phyloP scores from a whole-genome alignment of 306 rosid genomes.

The Quercus agrifolia region DNA sequence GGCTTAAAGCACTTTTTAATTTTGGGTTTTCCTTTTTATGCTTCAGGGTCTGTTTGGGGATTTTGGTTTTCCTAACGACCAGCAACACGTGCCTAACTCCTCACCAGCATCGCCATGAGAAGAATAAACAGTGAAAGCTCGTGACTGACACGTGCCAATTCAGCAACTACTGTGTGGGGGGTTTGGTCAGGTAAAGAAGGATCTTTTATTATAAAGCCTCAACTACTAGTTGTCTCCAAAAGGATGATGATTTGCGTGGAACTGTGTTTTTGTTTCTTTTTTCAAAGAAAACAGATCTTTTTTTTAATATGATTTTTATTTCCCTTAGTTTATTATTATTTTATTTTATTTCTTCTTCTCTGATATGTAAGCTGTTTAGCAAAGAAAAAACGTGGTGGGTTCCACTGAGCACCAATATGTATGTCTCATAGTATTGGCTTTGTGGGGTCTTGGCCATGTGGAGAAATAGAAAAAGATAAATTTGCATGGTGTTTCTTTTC shows the following conservation, averaged over 20 bases:
- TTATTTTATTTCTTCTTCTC: neutral
- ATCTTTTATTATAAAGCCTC: neutral
- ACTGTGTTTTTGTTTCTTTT: constrained; percentile 40
- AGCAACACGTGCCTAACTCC: constrained; percentile 34
- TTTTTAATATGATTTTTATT: neutral
- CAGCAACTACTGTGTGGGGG: neutral
- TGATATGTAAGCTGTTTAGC: constrained; percentile 60
- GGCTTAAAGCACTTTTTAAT: constrained; percentile 11
- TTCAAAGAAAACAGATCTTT: constrained; percentile 5
- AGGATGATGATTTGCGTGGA: constrained; percentile 25
- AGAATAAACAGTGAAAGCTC: constrained; percentile 22
- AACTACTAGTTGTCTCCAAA: constrained; percentile 25
- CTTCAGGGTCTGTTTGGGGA: constrained; percentile 71
- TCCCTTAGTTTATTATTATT: neutral
- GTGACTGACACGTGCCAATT: constrained; percentile 32
- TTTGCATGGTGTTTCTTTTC: constrained; percentile 9
- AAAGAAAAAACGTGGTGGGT: constrained; percentile 43
- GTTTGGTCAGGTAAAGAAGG: constrained; percentile 29
- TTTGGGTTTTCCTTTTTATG: constrained; percentile 6
- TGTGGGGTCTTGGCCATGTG: constrained; percentile 52
- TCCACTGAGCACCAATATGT: constrained; percentile 32
- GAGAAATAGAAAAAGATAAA: constrained; percentile 21
- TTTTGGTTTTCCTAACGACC: constrained; percentile 60
- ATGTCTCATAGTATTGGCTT: constrained; percentile 21
- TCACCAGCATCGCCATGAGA: constrained; percentile 35